These are phyloP conservation scores for Abrus pulchellus DNA, from an alignment of 306 rosid species.

Conservation along the genomic window DNA sequence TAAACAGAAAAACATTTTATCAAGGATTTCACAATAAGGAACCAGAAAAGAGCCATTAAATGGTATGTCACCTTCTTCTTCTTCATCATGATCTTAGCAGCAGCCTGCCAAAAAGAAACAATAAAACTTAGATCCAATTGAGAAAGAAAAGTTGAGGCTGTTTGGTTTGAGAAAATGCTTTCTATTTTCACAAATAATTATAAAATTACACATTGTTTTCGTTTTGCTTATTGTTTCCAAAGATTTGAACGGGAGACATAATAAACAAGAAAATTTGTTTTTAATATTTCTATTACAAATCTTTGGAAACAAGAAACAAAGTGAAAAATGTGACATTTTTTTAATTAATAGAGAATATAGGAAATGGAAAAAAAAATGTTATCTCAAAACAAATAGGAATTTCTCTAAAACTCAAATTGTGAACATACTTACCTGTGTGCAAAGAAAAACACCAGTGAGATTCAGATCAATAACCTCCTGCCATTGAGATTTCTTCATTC, in stretches of 20 bases:
- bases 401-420: slow-evolving; percentile 19
- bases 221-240: not conserved
- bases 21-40: slow-evolving; percentile 19
- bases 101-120: slow-evolving; percentile 68
- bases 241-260: no score
- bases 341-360: not conserved
- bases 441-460: slow-evolving; percentile 93
- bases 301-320: not conserved
- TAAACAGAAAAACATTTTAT: not conserved
- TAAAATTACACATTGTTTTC: not conserved
- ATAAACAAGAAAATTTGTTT: not conserved
- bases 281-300: not conserved
- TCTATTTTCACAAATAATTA: slow-evolving; percentile 23
- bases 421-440: slow-evolving; percentile 74
- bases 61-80: slow-evolving; percentile 77
- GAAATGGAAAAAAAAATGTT: slow-evolving; percentile 1
- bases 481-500: slow-evolving; percentile 97
- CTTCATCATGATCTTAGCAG: slow-evolving; percentile 95
- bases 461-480: slow-evolving; percentile 94
- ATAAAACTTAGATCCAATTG: slow-evolving; percentile 40
- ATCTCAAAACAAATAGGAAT: slow-evolving; percentile 6
- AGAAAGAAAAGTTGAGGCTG: not conserved
- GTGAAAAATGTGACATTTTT: not conserved
- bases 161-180: not conserved
- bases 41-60: not conserved